Evolutionary conservation across 768 basidiomycete genomes (phyloP).

Genomic region (Phylloporus arenicola): DNA sequence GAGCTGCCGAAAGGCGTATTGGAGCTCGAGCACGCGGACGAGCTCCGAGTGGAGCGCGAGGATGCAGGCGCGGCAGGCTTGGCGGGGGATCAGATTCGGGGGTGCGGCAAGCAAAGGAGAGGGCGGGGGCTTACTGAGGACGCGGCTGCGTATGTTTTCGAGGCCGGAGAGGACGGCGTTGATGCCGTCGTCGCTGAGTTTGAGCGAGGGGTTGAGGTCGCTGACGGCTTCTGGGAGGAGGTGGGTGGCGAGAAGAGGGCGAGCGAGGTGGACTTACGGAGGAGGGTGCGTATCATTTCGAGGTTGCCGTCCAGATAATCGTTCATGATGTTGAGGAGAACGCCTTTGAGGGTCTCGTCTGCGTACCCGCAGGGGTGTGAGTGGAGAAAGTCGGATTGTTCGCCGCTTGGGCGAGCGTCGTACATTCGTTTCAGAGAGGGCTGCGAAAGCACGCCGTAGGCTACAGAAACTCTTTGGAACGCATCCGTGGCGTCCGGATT

Average conservation of each 20-base stretch:
- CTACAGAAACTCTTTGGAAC: conserved; percentile 82
- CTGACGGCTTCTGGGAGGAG: conserved; percentile 57
- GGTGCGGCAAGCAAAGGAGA: not conserved
- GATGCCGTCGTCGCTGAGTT: conserved; percentile 73
- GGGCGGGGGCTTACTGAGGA: conserved; percentile 47
- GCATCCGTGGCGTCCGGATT: conserved; percentile 75
- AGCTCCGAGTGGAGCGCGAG: conserved; percentile 68
- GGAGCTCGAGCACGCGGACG: conserved; percentile 75
- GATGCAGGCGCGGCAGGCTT: conserved; percentile 74
- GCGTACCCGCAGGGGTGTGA: conserved; percentile 51
- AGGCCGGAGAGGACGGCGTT: conserved; percentile 68
- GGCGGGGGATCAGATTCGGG: not conserved
- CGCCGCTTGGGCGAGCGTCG: conserved; percentile 49
- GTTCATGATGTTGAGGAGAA: conserved; percentile 67
- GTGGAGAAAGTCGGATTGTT: conserved; percentile 46
- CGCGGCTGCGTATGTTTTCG: conserved; percentile 64
- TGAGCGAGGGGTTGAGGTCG: conserved; percentile 73
- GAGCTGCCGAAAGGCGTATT: conserved; percentile 67
- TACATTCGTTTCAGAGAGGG: conserved; percentile 65
- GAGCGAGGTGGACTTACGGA: conserved; percentile 45
- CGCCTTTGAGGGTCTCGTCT: conserved; percentile 75
- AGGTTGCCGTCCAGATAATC: conserved; percentile 85
- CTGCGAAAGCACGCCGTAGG: conserved; percentile 75
- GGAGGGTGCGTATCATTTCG: conserved; percentile 72
- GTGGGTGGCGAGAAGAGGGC: not conserved